Percentiles rank a stretch among this genome's conserved stretches.
These are phyloP conservation scores for Nemania sp. DNA, from an alignment of 2,329 filamentous ascomycete genomes.

Conservation along the genomic window DNA sequence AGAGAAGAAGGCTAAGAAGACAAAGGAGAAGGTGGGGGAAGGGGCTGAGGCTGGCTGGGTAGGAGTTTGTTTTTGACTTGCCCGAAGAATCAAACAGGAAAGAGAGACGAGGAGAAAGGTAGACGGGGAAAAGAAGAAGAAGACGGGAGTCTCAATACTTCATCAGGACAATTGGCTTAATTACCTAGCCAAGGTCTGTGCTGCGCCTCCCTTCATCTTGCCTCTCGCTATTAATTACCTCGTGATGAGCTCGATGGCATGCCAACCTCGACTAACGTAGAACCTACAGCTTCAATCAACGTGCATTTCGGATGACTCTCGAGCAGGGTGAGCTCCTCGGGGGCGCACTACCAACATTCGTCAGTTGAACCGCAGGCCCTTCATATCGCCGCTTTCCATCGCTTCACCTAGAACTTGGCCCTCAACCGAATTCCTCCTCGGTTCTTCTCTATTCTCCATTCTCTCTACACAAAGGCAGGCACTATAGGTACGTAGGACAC, in stretches of 20 bases:
- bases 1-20: not conserved
- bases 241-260: no score
- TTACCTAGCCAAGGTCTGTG: no score
- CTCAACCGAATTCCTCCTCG: no score
- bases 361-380: not conserved
- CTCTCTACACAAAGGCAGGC: no score
- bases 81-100: not conserved
- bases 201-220: no score
- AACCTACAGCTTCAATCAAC: conserved; percentile 3
- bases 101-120: not conserved
- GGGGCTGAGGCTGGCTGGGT: not conserved
- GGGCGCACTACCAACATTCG: conserved; percentile 23
- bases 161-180: conserved; percentile 1
- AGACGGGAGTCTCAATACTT: not conserved
- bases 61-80: not conserved
- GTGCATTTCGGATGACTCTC: conserved; percentile 24
- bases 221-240: no score
- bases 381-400: no score
- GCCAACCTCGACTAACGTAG: no score
- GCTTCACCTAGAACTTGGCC: no score
- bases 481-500: no score
- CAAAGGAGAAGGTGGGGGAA: not conserved
- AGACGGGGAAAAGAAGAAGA: not conserved
- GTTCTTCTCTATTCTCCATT: no score
- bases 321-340: conserved; percentile 27